Evolutionary conservation across 2,329 filamentous ascomycete genomes (phyloP), one percentile per base, ranked within the genome.

Genomic region (Colletotrichum tropicale): DNA sequence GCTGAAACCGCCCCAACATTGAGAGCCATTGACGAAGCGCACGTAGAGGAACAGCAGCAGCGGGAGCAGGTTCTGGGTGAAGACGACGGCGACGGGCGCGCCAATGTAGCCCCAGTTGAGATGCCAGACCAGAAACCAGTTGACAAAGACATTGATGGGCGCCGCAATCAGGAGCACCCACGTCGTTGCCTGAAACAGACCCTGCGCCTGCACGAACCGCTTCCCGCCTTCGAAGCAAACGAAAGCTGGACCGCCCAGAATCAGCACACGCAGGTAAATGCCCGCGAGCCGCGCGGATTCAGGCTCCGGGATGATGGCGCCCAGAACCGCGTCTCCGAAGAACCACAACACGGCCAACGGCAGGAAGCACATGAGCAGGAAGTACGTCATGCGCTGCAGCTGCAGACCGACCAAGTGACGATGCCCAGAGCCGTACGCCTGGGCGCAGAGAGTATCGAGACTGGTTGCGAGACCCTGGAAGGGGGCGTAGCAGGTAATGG

Each of bases 381-480:
- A 96, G 81, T 89, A 94, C 2, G 94, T 88, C 94, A 96, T 96
- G 72, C 94, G 90, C 85, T 97, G 94, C 77, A 95, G 89, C 80
- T 97, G 95, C 70, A 97, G 84, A 3, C 95, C 70, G 13, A 98
- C 96, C 7, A 98, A 91, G 79, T 96, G 94, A 82, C 94, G 98
- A 82, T 94, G 94, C 0, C 96, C 96, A 1, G 95, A 98, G 4
- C 97, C 96, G 82, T 98, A 98, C 1, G 97, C 96, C 84, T 98
- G 96, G 0, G 96, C 92, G 83, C 96, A 98, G 4, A 98, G 91
- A 0, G 96, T 98, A 84, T 98, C 96, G 48, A 98, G 88, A 78
- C 94, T 95, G 6, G 96, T 98, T 1, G 96, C 94, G 16, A 98
- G 89, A n/a, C 96, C 94, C 81, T 96, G 94, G 81, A 95, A 94